These are phyloP conservation scores for Aspergillus glaucus DNA, from an alignment of 2,329 filamentous ascomycete genomes.

Conservation along the genomic window DNA sequence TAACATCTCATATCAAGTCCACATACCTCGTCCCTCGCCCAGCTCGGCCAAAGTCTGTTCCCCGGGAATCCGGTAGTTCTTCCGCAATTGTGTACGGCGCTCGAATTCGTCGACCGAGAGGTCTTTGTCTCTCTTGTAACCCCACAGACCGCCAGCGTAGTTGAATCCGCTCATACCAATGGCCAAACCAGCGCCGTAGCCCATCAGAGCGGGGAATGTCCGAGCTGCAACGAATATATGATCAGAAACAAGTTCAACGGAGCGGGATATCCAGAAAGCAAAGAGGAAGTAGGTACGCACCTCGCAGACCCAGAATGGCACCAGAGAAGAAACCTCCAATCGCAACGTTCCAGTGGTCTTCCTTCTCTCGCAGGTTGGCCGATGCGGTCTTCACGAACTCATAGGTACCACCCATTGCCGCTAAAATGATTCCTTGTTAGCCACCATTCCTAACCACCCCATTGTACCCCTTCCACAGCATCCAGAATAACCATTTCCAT, in stretches of 20 bases:
- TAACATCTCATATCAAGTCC: not conserved
- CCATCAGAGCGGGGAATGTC: conserved; percentile 64
- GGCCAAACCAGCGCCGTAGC: conserved; percentile 57
- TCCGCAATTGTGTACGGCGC: conserved; percentile 67
- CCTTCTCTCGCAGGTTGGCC: conserved; percentile 78
- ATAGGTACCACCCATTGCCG: conserved; percentile 67
- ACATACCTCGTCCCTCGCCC: conserved; percentile 79
- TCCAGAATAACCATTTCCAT: conserved; percentile 20
- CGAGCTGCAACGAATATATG: conserved; percentile 40
- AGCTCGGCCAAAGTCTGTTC: conserved; percentile 75
- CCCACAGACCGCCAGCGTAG: conserved; percentile 61
- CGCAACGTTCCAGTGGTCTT: conserved; percentile 69
- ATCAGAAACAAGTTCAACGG: conserved; percentile 8
- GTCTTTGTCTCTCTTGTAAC: conserved; percentile 41
- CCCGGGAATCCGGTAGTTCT: conserved; percentile 65
- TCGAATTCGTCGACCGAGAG: conserved; percentile 65
- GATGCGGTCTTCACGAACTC: conserved; percentile 69
- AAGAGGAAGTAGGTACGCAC: conserved; percentile 44
- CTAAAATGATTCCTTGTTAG: conserved; percentile 38
- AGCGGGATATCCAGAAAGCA: not conserved
- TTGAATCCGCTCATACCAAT: conserved; percentile 58
- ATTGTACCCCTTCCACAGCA: not conserved
- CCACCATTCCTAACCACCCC: not conserved
- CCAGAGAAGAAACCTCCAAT: conserved; percentile 73
- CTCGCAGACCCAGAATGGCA: conserved; percentile 62